Evolutionary conservation across 257 asterid genomes (phyloP).

Genomic region (Vinca minor): DNA sequence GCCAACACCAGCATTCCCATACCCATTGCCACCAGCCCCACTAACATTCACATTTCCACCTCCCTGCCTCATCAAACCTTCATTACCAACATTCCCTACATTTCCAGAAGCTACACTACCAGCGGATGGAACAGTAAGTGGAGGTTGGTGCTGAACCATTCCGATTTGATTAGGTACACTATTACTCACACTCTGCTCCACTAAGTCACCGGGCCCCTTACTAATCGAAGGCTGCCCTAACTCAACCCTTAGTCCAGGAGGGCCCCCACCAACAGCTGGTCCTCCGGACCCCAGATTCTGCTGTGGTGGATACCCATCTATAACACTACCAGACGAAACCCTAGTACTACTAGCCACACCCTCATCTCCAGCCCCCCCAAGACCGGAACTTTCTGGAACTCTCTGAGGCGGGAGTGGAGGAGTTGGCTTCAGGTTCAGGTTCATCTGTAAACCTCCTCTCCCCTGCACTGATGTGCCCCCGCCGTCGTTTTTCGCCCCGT

Average conservation of each 20-base stretch:
- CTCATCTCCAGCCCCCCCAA: conserved; percentile 26
- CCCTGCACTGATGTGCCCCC: conserved; percentile 26
- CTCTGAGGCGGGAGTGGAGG: conserved; percentile 15
- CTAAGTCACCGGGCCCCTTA: conserved; percentile 16
- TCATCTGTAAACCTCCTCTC: conserved; percentile 17
- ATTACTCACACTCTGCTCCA: conserved; percentile 16
- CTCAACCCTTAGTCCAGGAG: conserved; percentile 31
- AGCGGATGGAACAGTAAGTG: conserved; percentile 9
- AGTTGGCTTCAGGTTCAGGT: conserved; percentile 21
- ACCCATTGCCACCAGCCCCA: conserved; percentile 18
- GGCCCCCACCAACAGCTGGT: conserved; percentile 23
- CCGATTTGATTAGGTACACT: conserved; percentile 16
- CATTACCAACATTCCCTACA: conserved; percentile 12
- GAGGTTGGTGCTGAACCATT: conserved; percentile 21
- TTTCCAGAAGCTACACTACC: conserved; percentile 16
- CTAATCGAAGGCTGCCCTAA: conserved; percentile 19
- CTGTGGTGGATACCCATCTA: conserved; percentile 21
- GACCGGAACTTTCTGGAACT: conserved; percentile 24
- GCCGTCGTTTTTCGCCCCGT: conserved; percentile 33
- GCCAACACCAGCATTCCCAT: conserved; percentile 20
- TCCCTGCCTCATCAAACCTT: conserved; percentile 24
- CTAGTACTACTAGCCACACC: conserved; percentile 14
- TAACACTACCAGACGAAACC: conserved; percentile 10
- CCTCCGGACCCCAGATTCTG: conserved; percentile 35
- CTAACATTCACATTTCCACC: conserved; percentile 17